Evolutionary conservation across 306 rosid genomes (phyloP).

Genomic region (Abrus precatorius): DNA sequence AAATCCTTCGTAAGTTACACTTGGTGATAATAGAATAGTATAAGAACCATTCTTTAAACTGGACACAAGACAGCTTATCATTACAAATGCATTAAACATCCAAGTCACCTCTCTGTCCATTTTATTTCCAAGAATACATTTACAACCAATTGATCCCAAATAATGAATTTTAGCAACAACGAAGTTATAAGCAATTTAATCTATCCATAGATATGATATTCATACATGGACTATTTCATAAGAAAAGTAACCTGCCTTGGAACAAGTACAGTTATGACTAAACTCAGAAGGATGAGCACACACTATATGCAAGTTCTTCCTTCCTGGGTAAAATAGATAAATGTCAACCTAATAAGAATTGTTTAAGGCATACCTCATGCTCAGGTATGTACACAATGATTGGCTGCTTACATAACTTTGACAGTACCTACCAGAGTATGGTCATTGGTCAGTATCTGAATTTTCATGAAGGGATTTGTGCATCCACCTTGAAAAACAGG

Average conservation of each 20-base stretch:
- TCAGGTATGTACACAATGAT: constrained; percentile 89
- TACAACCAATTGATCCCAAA: background rate
- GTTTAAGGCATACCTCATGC: constrained; percentile 77
- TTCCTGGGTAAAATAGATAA: constrained; percentile 28
- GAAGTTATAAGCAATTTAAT: background rate
- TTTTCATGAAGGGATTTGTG: constrained; percentile 17
- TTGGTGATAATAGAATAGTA: background rate
- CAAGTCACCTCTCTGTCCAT: constrained; percentile 1
- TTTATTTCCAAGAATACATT: background rate
- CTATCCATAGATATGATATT: background rate
- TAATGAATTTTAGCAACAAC: background rate
- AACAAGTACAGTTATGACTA: constrained; percentile 25
- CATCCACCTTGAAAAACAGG: constrained; percentile 9
- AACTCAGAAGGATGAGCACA: background rate
- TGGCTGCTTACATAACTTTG: constrained; percentile 90
- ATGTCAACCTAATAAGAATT: constrained; percentile 28
- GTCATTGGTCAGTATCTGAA: constrained; percentile 39
- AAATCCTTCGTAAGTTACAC: background rate
- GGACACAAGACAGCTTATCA: constrained; percentile 7
- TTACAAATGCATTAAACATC: constrained; percentile 27
- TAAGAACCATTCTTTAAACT: constrained; percentile 3
- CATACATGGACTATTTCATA: background rate
- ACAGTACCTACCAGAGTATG: constrained; percentile 74
- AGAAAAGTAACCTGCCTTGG: constrained; percentile 5
- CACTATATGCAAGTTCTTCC: constrained; percentile 2